These are phyloP conservation scores for Malania oleifera DNA, from an alignment of 164 flowering plant genomes.

Conservation along the genomic window DNA sequence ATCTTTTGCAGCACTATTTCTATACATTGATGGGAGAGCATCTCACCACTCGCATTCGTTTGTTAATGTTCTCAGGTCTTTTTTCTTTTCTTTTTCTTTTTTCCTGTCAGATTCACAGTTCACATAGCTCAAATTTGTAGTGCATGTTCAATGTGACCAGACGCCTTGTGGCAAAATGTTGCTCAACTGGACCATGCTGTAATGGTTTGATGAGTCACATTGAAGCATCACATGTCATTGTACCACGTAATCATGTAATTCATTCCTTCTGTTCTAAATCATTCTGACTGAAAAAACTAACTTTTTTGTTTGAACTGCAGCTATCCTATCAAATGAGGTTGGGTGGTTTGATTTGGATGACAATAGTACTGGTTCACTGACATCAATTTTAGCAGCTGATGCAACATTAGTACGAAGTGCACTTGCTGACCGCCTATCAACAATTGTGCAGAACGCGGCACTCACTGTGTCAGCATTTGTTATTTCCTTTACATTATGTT, in stretches of 20 bases:
- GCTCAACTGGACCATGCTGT: no score
- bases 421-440: constrained; percentile 65
- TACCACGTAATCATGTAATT: no score
- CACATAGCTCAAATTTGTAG: neutral
- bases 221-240: no score
- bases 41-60: constrained; percentile 61
- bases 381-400: constrained; percentile 59
- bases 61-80: constrained; percentile 69
- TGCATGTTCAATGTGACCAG: no score
- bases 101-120: neutral
- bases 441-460: constrained; percentile 62
- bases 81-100: neutral
- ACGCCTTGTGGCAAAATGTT: no score
- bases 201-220: no score
- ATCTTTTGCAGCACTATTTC: constrained; percentile 65
- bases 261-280: neutral
- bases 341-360: constrained; percentile 85
- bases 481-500: constrained; percentile 53
- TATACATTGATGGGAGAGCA: constrained; percentile 73
- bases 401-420: constrained; percentile 64
- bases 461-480: constrained; percentile 59
- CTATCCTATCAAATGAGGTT: constrained; percentile 70
- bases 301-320: constrained; percentile 29
- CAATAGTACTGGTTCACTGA: constrained; percentile 49
- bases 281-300: neutral